Percentiles rank a stretch among this genome's conserved stretches.
Evolutionary conservation across 306 rosid genomes (phyloP).

Genomic region (Comarum palustre): DNA sequence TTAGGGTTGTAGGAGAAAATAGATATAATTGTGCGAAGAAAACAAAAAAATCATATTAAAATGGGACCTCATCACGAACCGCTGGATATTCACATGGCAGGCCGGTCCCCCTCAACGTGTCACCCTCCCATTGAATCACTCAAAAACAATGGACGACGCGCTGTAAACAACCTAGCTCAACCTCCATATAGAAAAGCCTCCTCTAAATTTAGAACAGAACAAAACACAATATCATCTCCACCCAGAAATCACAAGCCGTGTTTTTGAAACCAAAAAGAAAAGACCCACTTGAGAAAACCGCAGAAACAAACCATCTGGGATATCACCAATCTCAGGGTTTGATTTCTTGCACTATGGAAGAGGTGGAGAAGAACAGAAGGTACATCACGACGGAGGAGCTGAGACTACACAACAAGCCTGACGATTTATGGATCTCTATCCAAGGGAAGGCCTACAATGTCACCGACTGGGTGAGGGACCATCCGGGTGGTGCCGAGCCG

Average conservation of each 20-base stretch:
- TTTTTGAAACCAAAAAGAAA: neutral
- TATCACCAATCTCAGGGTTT: neutral
- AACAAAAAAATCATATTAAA: neutral
- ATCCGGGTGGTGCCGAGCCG: conserved; percentile 33
- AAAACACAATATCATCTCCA: neutral
- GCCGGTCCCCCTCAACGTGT: neutral
- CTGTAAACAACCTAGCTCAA: neutral
- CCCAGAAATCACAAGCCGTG: neutral
- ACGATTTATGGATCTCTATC: conserved; percentile 42
- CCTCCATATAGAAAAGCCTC: neutral
- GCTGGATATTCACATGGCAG: neutral
- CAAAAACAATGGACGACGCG: neutral
- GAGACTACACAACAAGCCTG: conserved; percentile 27
- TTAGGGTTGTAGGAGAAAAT: too few relatives aligned
- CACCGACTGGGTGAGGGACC: conserved; percentile 34
- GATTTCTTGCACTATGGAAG: conserved; percentile 8
- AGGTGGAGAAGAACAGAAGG: conserved; percentile 24
- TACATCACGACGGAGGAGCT: conserved; percentile 35
- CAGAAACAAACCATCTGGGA: neutral
- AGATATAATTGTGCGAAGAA: too few relatives aligned
- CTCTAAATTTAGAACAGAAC: neutral
- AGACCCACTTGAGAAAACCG: neutral
- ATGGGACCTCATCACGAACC: neutral
- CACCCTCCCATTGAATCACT: neutral
- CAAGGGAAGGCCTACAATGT: conserved; percentile 38